Conservation (phyloP, 1,284 basidiomycete species). For the Laetiporus sulphureus region DNA sequence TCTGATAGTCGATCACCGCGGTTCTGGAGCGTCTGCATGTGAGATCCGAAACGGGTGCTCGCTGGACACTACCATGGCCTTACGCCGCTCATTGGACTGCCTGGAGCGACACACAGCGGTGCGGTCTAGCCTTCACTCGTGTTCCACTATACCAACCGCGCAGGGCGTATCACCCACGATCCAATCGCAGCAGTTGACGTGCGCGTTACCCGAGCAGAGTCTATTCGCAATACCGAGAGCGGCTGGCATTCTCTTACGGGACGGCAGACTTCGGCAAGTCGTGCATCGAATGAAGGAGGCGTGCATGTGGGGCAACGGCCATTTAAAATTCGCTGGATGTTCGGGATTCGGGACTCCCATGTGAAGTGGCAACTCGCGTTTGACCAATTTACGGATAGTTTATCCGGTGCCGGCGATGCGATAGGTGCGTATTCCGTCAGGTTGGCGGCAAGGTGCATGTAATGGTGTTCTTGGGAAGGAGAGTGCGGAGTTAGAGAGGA, state of each 20-base stretch:
- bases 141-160: constrained; percentile 84
- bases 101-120: constrained; percentile 81
- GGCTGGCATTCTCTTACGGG: constrained; percentile 71
- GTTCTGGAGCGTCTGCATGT: constrained; percentile 79
- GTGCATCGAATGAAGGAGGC: constrained; percentile 29
- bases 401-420: constrained; percentile 62
- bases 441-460: constrained; percentile 63
- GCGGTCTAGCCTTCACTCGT: constrained; percentile 79
- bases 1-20: constrained; percentile 78
- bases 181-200: constrained; percentile 41
- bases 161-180: constrained; percentile 47
- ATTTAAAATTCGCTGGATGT: constrained; percentile 25
- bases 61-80: constrained; percentile 79
- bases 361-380: constrained; percentile 50
- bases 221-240: constrained; percentile 68
- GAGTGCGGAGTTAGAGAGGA: constrained; percentile 49
- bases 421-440: constrained; percentile 73
- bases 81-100: constrained; percentile 66
- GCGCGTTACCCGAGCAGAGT: constrained; percentile 72
- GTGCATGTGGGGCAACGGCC: constrained; percentile 18
- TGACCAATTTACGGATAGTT: constrained; percentile 67
- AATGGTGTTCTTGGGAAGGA: constrained; percentile 82
- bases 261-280: constrained; percentile 75
- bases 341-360: constrained; percentile 13
- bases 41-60: constrained; percentile 66